Conservation (phyloP, 306 rosid species). For the Corylus avellana region DNA sequence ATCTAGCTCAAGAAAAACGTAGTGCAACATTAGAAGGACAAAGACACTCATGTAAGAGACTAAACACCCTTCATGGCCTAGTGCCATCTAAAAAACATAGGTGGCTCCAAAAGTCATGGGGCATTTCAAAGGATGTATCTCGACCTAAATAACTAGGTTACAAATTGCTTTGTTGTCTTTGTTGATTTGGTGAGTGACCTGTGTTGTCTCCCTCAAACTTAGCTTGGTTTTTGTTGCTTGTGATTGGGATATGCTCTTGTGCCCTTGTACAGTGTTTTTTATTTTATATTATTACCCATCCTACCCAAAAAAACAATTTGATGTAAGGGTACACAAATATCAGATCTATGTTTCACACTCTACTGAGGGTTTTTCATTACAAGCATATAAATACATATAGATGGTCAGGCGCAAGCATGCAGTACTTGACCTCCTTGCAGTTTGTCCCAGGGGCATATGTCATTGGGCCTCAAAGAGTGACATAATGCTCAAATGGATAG, state of each 20-base stretch:
- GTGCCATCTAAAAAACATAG: too few relatives aligned
- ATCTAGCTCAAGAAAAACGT: neutral
- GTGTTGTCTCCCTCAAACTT: too few relatives aligned
- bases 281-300: too few relatives aligned
- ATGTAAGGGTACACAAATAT: neutral
- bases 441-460: neutral
- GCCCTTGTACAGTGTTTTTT: too few relatives aligned
- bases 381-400: neutral
- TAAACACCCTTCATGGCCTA: too few relatives aligned
- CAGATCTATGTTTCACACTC: neutral
- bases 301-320: neutral
- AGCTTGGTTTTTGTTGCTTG: too few relatives aligned
- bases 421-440: conserved; percentile 3
- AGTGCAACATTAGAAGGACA: neutral
- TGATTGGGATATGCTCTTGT: too few relatives aligned
- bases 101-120: too few relatives aligned
- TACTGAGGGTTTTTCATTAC: neutral
- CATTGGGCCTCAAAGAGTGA: neutral
- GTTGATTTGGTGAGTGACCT: too few relatives aligned
- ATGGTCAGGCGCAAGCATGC: neutral
- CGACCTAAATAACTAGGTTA: too few relatives aligned
- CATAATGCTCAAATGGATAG: neutral
- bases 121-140: too few relatives aligned
- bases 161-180: too few relatives aligned
- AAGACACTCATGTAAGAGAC: neutral